phyloP scores from a whole-genome alignment of 495 filamentous ascomycete species.

The Daldinia vernicosa region DNA sequence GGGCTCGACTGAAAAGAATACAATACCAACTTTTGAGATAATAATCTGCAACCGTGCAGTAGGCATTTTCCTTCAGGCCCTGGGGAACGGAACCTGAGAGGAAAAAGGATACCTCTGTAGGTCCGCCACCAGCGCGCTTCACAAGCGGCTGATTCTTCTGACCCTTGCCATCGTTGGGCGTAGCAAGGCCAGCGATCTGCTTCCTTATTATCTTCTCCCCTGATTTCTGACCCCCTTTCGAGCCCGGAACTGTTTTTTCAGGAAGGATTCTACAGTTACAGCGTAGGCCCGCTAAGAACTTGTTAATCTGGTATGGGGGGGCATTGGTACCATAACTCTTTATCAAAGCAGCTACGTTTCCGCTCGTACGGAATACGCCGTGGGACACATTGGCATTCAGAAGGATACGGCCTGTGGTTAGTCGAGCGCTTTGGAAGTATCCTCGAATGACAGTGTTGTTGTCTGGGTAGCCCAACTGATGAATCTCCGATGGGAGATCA shows the following conservation, averaged over 20 bases:
- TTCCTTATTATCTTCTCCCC: conserved; percentile 6
- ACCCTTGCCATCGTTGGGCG: conserved; percentile 18
- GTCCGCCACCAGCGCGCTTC: conserved; percentile 49
- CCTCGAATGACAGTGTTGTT: conserved; percentile 63
- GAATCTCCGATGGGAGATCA: conserved; percentile 37
- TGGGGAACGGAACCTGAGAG: conserved; percentile 39
- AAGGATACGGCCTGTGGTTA: conserved; percentile 69
- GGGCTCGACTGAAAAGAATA: not conserved
- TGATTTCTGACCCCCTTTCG: conserved; percentile 49
- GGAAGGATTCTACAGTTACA: conserved; percentile 53
- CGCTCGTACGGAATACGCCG: conserved; percentile 53
- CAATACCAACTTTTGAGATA: conserved; percentile 45
- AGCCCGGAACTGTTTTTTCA: conserved; percentile 57
- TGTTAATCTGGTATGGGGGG: conserved; percentile 37
- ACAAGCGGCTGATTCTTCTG: conserved; percentile 50
- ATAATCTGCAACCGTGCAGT: conserved; percentile 49
- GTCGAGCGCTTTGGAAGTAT: conserved; percentile 72
- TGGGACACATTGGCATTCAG: conserved; percentile 67
- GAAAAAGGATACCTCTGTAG: conserved; percentile 60
- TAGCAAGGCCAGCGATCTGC: conserved; percentile 22
- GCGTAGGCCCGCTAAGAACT: conserved; percentile 57
- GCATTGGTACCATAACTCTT: not conserved
- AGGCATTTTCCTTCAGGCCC: conserved; percentile 37
- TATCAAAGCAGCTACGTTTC: conserved; percentile 42
- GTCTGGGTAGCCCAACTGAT: conserved; percentile 24